Evolutionary conservation across 352 stramenopile genomes (phyloP), one percentile per base, ranked within the genome.

Genomic region (Saprolegnia parasitica): DNA sequence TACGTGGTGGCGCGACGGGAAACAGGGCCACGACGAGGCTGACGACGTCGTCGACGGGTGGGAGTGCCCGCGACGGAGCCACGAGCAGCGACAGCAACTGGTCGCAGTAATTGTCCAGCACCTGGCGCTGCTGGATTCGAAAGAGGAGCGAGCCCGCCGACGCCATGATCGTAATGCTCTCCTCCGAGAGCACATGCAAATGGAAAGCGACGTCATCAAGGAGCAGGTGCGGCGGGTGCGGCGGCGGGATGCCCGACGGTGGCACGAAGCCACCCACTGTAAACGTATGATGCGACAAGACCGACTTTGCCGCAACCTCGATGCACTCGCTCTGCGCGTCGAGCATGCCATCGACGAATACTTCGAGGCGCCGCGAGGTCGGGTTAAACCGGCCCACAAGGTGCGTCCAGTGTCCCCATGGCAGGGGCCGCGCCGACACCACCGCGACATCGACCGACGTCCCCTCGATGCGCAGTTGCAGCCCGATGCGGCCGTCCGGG

Each of bases 11-110:
- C 11, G 42, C 54, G 4, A 70, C 20, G 0, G 63, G 63, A 32
- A 70, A 45, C 6, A 70, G 37, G 3, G 63, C 21, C 5, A 70
- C 13, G 10, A 70, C 15, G 4, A 70, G 63, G n/a, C 15, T 29
- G 5, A 70, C 52, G 5, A 46, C 63, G 11, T 61, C 32, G 15
- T 52, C 47, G 24, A 70, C 23, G n/a, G 37, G 15, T 39, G 63
- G 63, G 37, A 40, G 54, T 15, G 50, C 50, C 5, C 15, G 16
- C 18, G 63, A 52, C n/a, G 45, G 49, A 20, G 42, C 62, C 15
- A 46, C 13, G n/a, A 87, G 60, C 18, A 87, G 45, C 5, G 72
- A 56, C 29, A 87, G 63, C 20, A 84, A 47, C 15, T 80, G 70
- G 5, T 32, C 47, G 56, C 72, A 80, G 23, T 84, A 54, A 5